Evolutionary conservation across 225 moss, liverwort and hornwort genomes (phyloP).

Genomic region (Takakia lepidozioides): DNA sequence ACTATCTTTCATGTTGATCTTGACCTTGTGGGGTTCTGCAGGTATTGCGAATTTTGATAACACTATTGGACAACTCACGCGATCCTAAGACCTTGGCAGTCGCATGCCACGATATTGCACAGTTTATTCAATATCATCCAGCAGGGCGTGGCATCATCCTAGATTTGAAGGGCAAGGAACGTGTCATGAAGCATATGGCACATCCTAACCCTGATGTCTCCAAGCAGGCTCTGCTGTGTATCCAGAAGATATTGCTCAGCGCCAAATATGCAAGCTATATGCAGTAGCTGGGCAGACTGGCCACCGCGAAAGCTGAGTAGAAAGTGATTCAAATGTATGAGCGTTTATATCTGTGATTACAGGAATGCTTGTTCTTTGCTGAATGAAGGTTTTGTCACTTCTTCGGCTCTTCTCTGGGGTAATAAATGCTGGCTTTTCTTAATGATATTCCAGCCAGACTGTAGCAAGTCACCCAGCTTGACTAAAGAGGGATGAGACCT

Average conservation of each 20-base stretch:
- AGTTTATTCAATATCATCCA: slow-evolving; percentile 77
- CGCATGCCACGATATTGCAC: slow-evolving; percentile 75
- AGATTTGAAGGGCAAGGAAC: slow-evolving; percentile 84
- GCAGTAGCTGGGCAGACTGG: slow-evolving; percentile 45
- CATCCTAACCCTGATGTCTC: slow-evolving; percentile 60
- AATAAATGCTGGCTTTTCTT: no score
- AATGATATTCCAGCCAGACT: no score
- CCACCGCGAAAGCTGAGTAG: no score
- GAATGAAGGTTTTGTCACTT: no score
- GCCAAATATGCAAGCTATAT: slow-evolving; percentile 94
- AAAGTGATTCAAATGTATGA: no score
- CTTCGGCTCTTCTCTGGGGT: no score
- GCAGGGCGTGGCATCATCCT: slow-evolving; percentile 75
- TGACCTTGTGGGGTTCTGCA: no score
- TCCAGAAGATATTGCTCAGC: slow-evolving; percentile 92
- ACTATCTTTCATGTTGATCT: no score
- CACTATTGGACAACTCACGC: slow-evolving; percentile 60
- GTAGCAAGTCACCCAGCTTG: no score
- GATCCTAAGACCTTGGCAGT: slow-evolving; percentile 76
- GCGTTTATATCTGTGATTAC: no score
- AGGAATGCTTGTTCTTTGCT: no score
- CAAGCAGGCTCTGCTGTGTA: slow-evolving; percentile 82
- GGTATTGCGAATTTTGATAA: slow-evolving; percentile 75
- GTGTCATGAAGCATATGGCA: slow-evolving; percentile 79
- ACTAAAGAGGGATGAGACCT: no score